Evolutionary conservation across 768 basidiomycete species (phyloP), one percentile per base, ranked within the genome.

Genomic region (Boletus rufocinnamomeus): DNA sequence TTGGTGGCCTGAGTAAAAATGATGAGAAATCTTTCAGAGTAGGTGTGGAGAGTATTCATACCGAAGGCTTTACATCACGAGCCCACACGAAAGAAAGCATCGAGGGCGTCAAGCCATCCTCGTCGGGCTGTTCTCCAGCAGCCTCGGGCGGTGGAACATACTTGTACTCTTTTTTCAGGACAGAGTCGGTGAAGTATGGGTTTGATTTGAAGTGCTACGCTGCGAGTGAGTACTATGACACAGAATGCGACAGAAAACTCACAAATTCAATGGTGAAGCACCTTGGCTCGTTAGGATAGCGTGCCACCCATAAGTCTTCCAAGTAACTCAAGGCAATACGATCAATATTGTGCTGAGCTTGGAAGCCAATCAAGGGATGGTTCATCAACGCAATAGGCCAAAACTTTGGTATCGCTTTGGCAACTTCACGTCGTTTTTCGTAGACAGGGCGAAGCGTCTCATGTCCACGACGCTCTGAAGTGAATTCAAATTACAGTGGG

Each of bases 231-330:
- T n/a, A 47, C 50, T 0, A 28, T 43, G 35, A 34, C 28, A 16
- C 47, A 23, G 54, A 53, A 59, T 48, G 52, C 25, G 45, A 54
- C 51, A 56, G 50, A 51, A 34, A 34, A 84, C 94, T 69, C 73
- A 95, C 95, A 75, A 97, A 93, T 79, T 95, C 88, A 55, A 96
- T 74, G 50, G 87, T 89, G 77, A 87, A 96, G 69, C 86, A 88
- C 66, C 95, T 78, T 56, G 86, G 85, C 72, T 97, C 94, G 44
- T 74, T 72, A 43, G 80, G 66, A 69, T 95, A 87, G 54, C 91
- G 84, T 57, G 76, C 80, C 38, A 96, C 77, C 90, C 93, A 95
- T 23, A 97, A 64, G 66, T 96, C 92, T 69, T 92, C 88, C 58
- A 95, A 78, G 72, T 88, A 91, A 72, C 82, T 86, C 74, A 97